Evolutionary conservation across 2,329 filamentous ascomycete species (phyloP), one percentile per base, ranked within the genome.

Genomic region (Fusarium chlamydosporum): DNA sequence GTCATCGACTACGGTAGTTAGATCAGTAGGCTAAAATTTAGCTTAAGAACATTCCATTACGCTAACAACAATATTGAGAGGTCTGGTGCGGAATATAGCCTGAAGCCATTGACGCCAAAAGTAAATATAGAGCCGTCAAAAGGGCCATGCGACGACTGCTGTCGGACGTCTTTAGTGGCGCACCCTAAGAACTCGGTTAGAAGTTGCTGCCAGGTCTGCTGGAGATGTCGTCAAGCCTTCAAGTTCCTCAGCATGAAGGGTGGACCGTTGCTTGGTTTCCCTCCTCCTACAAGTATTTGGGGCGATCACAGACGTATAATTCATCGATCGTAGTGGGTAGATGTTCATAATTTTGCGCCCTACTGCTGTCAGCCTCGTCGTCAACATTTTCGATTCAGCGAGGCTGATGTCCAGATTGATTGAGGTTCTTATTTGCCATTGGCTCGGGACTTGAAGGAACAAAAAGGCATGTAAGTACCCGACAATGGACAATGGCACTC

Each of bases 401-500:
- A 70, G 61, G 66, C 66, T 73, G 61, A 61, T 23, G 40, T 50
- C 55, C 48, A 55, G 56, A 18, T 18, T 27, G 41, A 37, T 18
- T 11, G 23, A 38, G 11, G 23, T 27, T 26, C 23, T 50, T n/a
- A 7, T 48, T 23, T 9, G 20, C 35, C n/a, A 26, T 15, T 27
- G 46, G 33, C 16, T n/a, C 13, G 23, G 33, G 33, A 18, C 8
- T 10, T n/a, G 63, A 41, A 54, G 60, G 56, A 55, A 18, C 16
- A 18, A 35, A 9, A 38, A 27, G 8, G n/a, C n/a, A 15, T 57
- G 61, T 55, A 65, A 46, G 50, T 59, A 38, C 45, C 58, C 48
- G 46, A 61, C 50, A 57, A 64, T 70, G 62, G 34, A 61, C 53
- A 54, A 68, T 70, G 59, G 31, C 53, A 68, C 70, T 67, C 67